Percentiles rank a stretch among this genome's conserved stretches.
Evolutionary conservation across 2,329 filamentous ascomycete genomes (phyloP).

Genomic region (Cryphonectria nitschkei): DNA sequence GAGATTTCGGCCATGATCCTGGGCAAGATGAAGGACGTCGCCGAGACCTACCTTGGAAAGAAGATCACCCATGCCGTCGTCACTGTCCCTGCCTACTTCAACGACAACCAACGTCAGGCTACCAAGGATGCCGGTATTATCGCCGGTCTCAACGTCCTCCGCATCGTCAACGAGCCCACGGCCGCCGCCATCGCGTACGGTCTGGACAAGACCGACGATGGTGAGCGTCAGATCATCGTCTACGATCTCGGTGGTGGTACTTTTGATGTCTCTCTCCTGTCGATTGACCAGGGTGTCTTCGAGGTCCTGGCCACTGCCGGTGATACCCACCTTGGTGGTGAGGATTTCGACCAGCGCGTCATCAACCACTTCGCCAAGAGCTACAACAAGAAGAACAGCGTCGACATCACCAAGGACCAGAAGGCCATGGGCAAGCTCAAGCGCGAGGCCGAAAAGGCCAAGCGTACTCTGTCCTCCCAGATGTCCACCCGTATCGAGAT

Average conservation of each 20-base stretch:
- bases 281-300: conserved; percentile 89
- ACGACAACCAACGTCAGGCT: conserved; percentile 95
- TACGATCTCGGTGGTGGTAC: conserved; percentile 95
- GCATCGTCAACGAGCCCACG: conserved; percentile 96
- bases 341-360: conserved; percentile 97
- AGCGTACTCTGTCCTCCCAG: conserved; percentile 94
- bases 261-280: conserved; percentile 91
- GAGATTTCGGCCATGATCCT: conserved; percentile 82
- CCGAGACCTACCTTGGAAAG: conserved; percentile 79
- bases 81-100: conserved; percentile 97
- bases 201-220: conserved; percentile 80
- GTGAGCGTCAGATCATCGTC: conserved; percentile 86
- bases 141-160: conserved; percentile 91
- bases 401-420: conserved; percentile 89
- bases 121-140: conserved; percentile 95
- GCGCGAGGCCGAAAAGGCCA: conserved; percentile 99
- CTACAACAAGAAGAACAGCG: conserved; percentile 97
- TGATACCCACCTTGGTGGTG: conserved; percentile 97
- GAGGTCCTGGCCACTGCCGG: conserved; percentile 93
- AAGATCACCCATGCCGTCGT: conserved; percentile 88
- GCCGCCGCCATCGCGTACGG: conserved; percentile 95
- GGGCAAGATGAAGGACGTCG: conserved; percentile 83
- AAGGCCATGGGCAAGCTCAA: conserved; percentile 99
- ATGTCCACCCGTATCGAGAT: conserved; percentile 95
- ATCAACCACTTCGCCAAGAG: conserved; percentile 95